Evolutionary conservation across 768 basidiomycete species (phyloP), one percentile per base, ranked within the genome.

Genomic region (Plicaturopsis crispa): DNA sequence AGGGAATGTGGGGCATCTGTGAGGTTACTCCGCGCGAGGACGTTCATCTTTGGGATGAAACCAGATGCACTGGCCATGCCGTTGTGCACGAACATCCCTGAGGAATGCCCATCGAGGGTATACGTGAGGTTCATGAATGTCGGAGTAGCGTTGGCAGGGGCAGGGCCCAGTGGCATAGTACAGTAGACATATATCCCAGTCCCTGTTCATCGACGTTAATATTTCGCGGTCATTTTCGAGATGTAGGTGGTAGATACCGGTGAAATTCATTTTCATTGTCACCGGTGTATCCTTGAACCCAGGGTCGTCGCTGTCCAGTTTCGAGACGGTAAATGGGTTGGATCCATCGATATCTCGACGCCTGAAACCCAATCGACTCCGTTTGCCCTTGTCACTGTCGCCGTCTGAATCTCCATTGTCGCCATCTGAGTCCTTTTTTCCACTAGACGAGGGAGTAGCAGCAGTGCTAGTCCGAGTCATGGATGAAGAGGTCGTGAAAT

Each of bases 151-250:
- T 54, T 57, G 41, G 40, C 31, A 22, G 35, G 43, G 14, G 49
- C 40, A 7, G 44, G 33, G n/a, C 42, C 56, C 8, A 57, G 46
- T 4, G 65, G 65, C 22, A 64, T 51, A 26, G 71, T 48, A 26
- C 61, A 65, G 48, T 56, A 76, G 18, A 77, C 47, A 43, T 66
- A 73, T 17, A 76, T 52, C 6, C 69, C 70, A 18, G 66, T 62
- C 8, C 74, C 73, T 76, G 47, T 10, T n/a, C 13, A 24, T 17
- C 35, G 17, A 33, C 21, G 19, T 8, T 30, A 4, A 21, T 18
- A 7, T 14, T n/a, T 34, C 26, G 30, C 13, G 28, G 12, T 19
- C 5, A 16, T 14, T 6, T 33, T 33, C 21, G 26, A 20, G 17
- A 23, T 14, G 30, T 2, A 44, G 36, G 34, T 26, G 32, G 6